Base-by-base conservation (phyloP, 2,329 filamentous ascomycete species). In the Chrysoporthe puriensis region DNA sequence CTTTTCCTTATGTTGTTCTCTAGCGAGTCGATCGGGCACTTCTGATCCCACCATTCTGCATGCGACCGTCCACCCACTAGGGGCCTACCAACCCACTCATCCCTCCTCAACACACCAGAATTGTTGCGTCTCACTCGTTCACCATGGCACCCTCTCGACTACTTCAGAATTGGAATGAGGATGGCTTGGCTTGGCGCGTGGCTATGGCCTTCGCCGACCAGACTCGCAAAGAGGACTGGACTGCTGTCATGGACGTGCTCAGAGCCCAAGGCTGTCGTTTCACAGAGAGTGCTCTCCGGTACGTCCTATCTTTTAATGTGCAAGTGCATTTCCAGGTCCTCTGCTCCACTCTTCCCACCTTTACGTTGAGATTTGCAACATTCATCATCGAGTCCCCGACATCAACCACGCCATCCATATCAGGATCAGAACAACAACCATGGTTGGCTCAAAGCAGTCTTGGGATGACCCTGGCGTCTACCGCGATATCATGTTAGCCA, bases 381-480 rank as follows among this genome's bases (percentile, higher is more conserved):
- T 5, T 26, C 13, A 14, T 34, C 32, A 18, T 46, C 18, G 3
- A 46, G 18, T 13, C 18, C 44, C 11, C 18, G 6, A 46, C 44
- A 46, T 46, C 44, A 46, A 46, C 14, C 14, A 18, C 14, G 4
- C 18, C 44, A 4, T 46, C 44, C 11, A 46, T n/a, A 14, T 46
- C 11, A 46, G 13, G 44, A 46, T 46, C 44, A 13, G 18, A 46
- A 46, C 44, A 46, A 13, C 44, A 46, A 46, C 13, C 44, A 46
- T 14, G 44, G 11, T 13, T 13, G 44, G 13, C 44, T 16, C 44
- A 14, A 46, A 46, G 44, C 13, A 46, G 13, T 46, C 44, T 14
- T 85, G 83, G 82, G 78, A 78, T 36, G 72, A 66, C 0, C 71
- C 77, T 7, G 74, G 75, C 11, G 76, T 79, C 21, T 81, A 85